Evolutionary conservation across 139 green algal genomes (phyloP).

Genomic region (Chlorella sp.): DNA sequence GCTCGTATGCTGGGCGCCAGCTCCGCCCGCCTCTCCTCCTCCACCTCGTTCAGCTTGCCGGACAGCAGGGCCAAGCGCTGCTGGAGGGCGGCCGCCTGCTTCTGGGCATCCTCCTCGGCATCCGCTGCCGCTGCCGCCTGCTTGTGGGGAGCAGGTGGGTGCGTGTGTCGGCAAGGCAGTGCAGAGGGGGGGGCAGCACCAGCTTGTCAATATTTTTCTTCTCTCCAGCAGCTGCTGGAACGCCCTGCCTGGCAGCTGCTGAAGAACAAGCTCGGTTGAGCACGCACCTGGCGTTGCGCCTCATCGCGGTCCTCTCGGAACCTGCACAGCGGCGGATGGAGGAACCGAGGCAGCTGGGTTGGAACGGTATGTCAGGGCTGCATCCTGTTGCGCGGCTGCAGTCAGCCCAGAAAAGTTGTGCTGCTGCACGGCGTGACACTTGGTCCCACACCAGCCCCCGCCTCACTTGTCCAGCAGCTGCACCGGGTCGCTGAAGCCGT

Average conservation of each 20-base stretch:
- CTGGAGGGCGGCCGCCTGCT: background rate
- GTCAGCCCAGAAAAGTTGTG: no score
- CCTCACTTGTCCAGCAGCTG: conserved; percentile 22
- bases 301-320: conserved; percentile 1
- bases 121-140: background rate
- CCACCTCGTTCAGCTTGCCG: background rate
- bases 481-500: background rate
- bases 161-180: no score
- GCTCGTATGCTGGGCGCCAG: conserved; percentile 30
- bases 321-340: no score
- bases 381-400: no score
- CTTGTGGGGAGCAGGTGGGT: background rate
- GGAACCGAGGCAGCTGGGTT: no score
- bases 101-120: conserved; percentile 4
- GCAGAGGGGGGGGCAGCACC: no score
- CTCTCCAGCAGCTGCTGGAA: no score
- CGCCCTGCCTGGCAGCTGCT: no score
- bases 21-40: conserved; percentile 41
- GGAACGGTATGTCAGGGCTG: no score
- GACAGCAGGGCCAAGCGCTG: conserved; percentile 2
- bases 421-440: no score
- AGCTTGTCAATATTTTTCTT: no score
- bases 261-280: background rate
- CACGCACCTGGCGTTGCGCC: background rate
- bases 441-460: no score